Conservation (phyloP, 148 eudicot species). For the Mesembryanthemum crystallinum region DNA sequence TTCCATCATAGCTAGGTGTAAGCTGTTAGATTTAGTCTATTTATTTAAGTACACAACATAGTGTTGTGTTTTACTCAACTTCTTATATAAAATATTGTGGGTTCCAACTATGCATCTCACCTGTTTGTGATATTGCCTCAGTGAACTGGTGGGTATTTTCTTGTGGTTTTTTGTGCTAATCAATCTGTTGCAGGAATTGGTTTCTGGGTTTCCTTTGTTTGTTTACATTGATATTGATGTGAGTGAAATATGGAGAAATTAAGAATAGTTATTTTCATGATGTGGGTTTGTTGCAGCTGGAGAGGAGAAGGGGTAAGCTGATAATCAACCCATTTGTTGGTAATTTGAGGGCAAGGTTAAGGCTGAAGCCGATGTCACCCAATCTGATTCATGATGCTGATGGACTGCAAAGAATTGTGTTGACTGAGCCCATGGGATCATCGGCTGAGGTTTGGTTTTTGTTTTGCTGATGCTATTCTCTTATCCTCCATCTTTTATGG, state of each 20-base stretch:
- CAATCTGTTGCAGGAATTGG: neutral
- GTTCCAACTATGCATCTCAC: neutral
- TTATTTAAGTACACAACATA: neutral
- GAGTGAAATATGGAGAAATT: neutral
- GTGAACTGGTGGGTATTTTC: neutral
- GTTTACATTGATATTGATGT: neutral
- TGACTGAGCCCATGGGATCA: slow-evolving; percentile 74
- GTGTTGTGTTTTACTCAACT: slow-evolving; percentile 7
- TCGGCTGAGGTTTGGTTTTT: slow-evolving; percentile 65
- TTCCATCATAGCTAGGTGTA: slow-evolving; percentile 12
- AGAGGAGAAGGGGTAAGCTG: slow-evolving; percentile 32
- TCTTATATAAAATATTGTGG: neutral
- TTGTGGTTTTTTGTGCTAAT: neutral
- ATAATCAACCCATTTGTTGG: slow-evolving; percentile 31
- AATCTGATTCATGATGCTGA: slow-evolving; percentile 51
- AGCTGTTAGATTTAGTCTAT: neutral
- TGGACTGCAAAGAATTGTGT: slow-evolving; percentile 49
- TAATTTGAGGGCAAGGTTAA: slow-evolving; percentile 32
- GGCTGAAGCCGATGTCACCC: slow-evolving; percentile 30
- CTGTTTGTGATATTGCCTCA: neutral
- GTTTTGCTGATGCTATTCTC: neutral
- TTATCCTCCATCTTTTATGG: neutral
- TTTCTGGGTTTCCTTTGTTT: neutral
- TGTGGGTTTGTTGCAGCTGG: slow-evolving; percentile 37
- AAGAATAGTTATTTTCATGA: neutral